Base-by-base conservation (phyloP, 1,284 basidiomycete species). In the Leucoagaricus sp. region DNA sequence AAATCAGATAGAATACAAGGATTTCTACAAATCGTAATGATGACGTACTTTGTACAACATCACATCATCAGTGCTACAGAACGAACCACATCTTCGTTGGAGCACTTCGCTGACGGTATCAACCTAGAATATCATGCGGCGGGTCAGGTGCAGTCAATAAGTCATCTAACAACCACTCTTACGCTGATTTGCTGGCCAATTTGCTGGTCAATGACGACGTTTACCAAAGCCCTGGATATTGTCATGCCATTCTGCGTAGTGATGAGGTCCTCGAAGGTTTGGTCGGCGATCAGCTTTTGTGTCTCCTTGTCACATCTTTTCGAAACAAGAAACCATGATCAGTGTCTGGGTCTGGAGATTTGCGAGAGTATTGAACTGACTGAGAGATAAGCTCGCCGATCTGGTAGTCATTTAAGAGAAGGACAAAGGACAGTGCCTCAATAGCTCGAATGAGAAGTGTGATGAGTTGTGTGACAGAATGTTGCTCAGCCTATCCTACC, bases 31-130 rank as follows among this genome's bases (percentile, higher is more conserved):
- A 46, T 38, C 21, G n/a, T 50, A 33, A 49, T 53, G 26, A 50
- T 34, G 60, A 59, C 71, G 61, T 61, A 86, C 93, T 80, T 99
- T 99, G 80, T 99, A 98, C 49, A 98, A 76, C 78, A 98, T 91
- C 42, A 99, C 97, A 74, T 99, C 97, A 67, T 98, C 97, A 0
- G 96, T 91, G 65, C 94, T 96, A 73, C 96, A 98, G 81, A 99
- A 99, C 17, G 93, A 93, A 0, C 95, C 96, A 67, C 97, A 99
- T 67, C 94, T 84, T 67, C 92, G 88, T 69, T 99, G 96, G 31
- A 99, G 76, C 53, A 94, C 87, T 65, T 98, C 93, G 65, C 94
- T 96, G 65, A 99, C 92, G 2, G 93, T 93, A 72, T 99, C 97
- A 61, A 98, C 91, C 93, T 95, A 66, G 41, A 29, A 17, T 45